Evolutionary conservation across 164 flowering plant genomes (phyloP), one percentile per base, ranked within the genome.

Genomic region (Vitis vinifera): DNA sequence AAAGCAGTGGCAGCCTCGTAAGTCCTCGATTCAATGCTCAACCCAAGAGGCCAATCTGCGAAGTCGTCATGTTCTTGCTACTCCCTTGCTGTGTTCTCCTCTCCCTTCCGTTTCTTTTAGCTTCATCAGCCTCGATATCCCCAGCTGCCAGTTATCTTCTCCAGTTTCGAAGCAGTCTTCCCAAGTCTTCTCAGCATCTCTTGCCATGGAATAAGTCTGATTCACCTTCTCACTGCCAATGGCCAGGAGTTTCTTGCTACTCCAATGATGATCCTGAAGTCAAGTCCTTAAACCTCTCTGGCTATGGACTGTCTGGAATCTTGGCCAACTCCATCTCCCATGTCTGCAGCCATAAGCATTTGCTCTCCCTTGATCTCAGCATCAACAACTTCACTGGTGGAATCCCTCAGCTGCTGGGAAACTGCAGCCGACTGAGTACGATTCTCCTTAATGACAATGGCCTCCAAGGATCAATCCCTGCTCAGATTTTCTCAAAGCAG

Each of bases 181-280:
- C 72, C 1, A 49, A 48, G 30, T 15, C 60, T 4, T 63, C 72
- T 55, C 76, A 73, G 19, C 44, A 11, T 14, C 57, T 62, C 9
- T 12, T 74, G n/a, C 65, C 76, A 63, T 74, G 76, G 72, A 74
- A 68, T 19, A 71, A 55, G 23, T 68, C 72, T 1, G 10, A 27
- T 11, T 63, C 72, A 4, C 17, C 23, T 47, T 23, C 62, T 9
- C 72, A 51, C 30, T 74, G 72, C 57, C 19, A 27, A 1, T 74
- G 72, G 76, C 44, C 19, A 2, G 76, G 76, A 50, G 68, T 74
- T 31, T 68, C 72, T 50, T 74, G 76, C 72, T 68, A 63, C 67
- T n/a, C 66, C 29, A 62, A 53, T 23, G 61, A 19, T 13, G 64
- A 11, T 63, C 58, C 63, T 9, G 31, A n/a, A 8, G 63, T 73